Base-by-base conservation (phyloP, 169 alveolate genomes). In the Theileria equi region DNA sequence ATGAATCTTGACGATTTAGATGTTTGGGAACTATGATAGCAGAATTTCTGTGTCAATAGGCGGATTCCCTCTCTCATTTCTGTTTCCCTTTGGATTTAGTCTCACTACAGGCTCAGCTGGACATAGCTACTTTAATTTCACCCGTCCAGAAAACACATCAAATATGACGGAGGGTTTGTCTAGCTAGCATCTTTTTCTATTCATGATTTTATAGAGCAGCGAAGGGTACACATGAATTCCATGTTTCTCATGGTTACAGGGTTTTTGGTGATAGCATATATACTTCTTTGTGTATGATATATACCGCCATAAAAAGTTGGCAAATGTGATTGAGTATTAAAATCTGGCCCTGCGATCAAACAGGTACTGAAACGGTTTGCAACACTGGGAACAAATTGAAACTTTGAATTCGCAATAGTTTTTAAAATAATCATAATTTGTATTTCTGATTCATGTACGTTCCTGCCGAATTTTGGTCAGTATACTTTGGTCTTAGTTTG, bases 91-190 rank as follows among this genome's bases (percentile, higher is more conserved):
- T 23, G 67, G 71, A 60, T 7, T 40, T 8, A 11, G 45, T 10
- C 38, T 16, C 26, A 16, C 29, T 11, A 60, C 47, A 38, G 50
- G 64, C 16, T 7, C 31, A 34, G 36, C 41, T 16, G 58, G 57
- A 1, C 0, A 3, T 17, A 63, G 67, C 6, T 16, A 23, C 21
- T 21, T 29, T 26, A 49, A 41, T 49, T 40, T 57, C 28, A 17
- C 35, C 40, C 25, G 1, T 31, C 5, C 31, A 17, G 57, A 32
- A 29, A 34, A 47, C 58, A 60, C 67, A 8, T 16, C 36, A 21
- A 6, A 72, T 5, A 55, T 72, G 83, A 61, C 83, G 47, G 53
- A 66, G 44, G 78, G 83, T 72, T 21, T 29, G 74, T 35, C n/a
- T n/a, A 25, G 17, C 17, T 8, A 8, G 2, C 1, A 1, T 16